Evolutionary conservation across 192 early-diverging fungal genomes (phyloP).

Genomic region (Coemansia sp.): DNA sequence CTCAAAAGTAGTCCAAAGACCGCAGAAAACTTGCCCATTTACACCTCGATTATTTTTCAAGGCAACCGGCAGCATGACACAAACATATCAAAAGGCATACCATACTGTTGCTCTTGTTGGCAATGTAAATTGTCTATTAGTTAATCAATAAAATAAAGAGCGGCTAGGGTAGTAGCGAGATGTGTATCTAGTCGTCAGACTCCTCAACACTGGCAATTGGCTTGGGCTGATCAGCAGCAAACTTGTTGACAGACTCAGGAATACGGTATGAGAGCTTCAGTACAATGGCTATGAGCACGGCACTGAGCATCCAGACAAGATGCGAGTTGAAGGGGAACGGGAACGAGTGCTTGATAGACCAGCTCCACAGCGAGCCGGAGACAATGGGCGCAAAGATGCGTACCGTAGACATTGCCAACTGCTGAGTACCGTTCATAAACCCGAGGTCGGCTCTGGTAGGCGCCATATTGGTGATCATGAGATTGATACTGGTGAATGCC

Average conservation of each 20-base stretch:
- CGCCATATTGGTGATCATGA: constrained; percentile 42
- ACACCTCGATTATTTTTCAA: not conserved
- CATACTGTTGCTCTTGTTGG: too few species aligned
- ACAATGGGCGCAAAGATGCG: constrained; percentile 31
- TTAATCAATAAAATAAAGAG: too few species aligned
- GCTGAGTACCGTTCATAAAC: constrained; percentile 45
- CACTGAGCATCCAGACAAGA: constrained; percentile 35
- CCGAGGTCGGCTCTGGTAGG: constrained; percentile 35
- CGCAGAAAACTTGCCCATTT: too few species aligned
- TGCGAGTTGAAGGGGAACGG: constrained; percentile 49
- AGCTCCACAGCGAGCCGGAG: constrained; percentile 35
- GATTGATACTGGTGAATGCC: constrained; percentile 36
- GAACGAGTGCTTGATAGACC: constrained; percentile 41
- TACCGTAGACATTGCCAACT: constrained; percentile 18
- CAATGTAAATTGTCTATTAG: too few species aligned
- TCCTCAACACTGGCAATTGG: not conserved
- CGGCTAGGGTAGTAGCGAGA: too few species aligned
- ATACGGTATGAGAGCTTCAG: constrained; percentile 14
- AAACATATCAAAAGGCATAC: too few species aligned
- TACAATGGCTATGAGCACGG: not conserved
- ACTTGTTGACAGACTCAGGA: constrained; percentile 36
- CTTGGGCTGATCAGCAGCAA: constrained; percentile 24
- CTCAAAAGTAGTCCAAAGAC: too few species aligned
- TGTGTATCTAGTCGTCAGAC: too few species aligned
- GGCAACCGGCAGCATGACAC: too few species aligned